phyloP scores from a whole-genome alignment of 495 filamentous ascomycete genomes.

The Margaritispora aquatica region DNA sequence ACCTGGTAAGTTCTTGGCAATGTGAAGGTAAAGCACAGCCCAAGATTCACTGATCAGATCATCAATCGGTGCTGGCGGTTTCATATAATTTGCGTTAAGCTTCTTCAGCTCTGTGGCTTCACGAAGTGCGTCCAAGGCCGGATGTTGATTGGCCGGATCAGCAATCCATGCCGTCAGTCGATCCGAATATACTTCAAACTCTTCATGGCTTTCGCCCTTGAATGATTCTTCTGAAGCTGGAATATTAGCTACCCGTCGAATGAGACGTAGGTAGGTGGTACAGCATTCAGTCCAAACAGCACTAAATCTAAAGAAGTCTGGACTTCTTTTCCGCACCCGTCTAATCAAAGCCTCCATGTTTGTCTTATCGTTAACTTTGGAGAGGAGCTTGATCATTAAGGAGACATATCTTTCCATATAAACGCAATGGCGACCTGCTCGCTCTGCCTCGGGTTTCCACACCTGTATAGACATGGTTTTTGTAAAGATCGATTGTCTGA shows the following conservation, averaged over 20 bases:
- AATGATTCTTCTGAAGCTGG: conserved; percentile 72
- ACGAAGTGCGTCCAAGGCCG: conserved; percentile 63
- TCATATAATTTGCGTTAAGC: conserved; percentile 67
- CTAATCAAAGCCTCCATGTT: conserved; percentile 78
- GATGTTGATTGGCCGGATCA: conserved; percentile 29
- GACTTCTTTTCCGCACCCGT: conserved; percentile 71
- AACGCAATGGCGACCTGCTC: conserved; percentile 86
- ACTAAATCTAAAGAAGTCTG: conserved; percentile 78
- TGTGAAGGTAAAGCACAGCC: conserved; percentile 61
- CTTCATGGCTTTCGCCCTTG: conserved; percentile 68
- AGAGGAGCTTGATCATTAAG: conserved; percentile 70
- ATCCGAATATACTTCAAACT: conserved; percentile 58
- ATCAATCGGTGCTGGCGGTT: conserved; percentile 79
- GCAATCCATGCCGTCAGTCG: conserved; percentile 43
- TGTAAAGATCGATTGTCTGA: conserved; percentile 85
- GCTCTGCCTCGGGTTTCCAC: conserved; percentile 91
- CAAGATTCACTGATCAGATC: conserved; percentile 88
- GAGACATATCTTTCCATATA: conserved; percentile 87
- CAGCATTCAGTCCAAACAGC: conserved; percentile 83
- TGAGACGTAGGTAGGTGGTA: conserved; percentile 63
- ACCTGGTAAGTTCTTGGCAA: conserved; percentile 34
- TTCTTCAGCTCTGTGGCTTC: conserved; percentile 89
- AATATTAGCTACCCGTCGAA: conserved; percentile 64
- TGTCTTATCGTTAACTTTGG: conserved; percentile 65
- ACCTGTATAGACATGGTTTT: conserved; percentile 93